Conservation (phyloP, 176 grass and related monocot genomes). For the Eremochloa ophiuroides region DNA sequence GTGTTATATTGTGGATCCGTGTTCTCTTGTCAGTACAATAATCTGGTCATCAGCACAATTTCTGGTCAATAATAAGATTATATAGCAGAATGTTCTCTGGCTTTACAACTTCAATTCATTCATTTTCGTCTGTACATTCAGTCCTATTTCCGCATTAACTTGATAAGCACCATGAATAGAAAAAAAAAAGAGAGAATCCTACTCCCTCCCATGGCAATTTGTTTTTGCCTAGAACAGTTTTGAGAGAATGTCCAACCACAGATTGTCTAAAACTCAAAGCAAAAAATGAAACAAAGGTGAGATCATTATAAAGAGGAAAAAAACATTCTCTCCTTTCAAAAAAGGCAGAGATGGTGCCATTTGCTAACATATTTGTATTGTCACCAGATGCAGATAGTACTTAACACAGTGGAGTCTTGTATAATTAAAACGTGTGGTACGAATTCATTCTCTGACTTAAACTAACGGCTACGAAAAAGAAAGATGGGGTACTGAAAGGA, state of each 20-base stretch:
- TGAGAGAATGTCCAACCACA: neutral
- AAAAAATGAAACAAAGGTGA: too few relatives aligned
- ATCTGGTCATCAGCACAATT: neutral
- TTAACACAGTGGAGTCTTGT: neutral
- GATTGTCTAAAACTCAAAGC: neutral
- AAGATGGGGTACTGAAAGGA: neutral
- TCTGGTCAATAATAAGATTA: neutral
- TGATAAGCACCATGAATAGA: neutral
- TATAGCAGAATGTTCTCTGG: neutral
- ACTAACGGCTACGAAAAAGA: neutral
- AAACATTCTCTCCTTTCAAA: neutral
- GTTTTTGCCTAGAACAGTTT: neutral
- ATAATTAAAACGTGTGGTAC: neutral
- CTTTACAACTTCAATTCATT: neutral
- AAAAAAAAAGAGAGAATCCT: neutral
- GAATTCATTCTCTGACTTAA: neutral
- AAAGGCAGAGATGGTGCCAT: neutral
- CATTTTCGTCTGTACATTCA: neutral
- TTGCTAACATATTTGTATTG: neutral
- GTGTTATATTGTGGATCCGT: neutral
- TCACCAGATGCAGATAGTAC: neutral
- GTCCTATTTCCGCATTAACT: neutral
- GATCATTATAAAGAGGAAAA: neutral
- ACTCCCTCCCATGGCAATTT: neutral
- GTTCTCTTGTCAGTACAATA: neutral